Conservation (phyloP, 108 stramenopile genomes). For the Nitzschia palea region DNA sequence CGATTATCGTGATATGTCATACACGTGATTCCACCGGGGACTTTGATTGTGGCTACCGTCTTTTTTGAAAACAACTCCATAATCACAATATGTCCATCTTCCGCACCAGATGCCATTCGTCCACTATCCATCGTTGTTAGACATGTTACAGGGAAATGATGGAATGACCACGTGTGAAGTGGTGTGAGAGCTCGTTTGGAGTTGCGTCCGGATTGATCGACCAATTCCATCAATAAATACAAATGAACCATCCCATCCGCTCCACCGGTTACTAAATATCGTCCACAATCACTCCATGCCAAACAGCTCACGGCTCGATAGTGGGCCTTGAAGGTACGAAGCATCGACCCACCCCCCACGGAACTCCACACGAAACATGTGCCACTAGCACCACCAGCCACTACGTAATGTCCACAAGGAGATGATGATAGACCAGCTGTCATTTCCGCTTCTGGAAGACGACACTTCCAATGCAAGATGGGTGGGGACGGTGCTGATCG, state of each 20-base stretch:
- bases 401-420: constrained; percentile 67
- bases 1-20: constrained; percentile 34
- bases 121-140: constrained; percentile 41
- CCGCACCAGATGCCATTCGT: constrained; percentile 58
- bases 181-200: constrained; percentile 42
- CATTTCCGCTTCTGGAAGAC: constrained; percentile 66
- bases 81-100: constrained; percentile 65
- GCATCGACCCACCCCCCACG: constrained; percentile 49
- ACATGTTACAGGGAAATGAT: constrained; percentile 64
- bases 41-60: constrained; percentile 61
- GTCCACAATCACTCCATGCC: constrained; percentile 64
- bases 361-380: constrained; percentile 63
- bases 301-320: constrained; percentile 63
- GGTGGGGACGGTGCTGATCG: constrained; percentile 40
- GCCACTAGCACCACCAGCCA: constrained; percentile 64
- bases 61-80: constrained; percentile 60
- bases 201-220: constrained; percentile 15
- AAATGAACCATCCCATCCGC: constrained; percentile 84
- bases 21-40: constrained; percentile 55
- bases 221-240: constrained; percentile 64
- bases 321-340: constrained; percentile 70
- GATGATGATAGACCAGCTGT: constrained; percentile 46
- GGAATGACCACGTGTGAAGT: constrained; percentile 63
- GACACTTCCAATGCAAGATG: constrained; percentile 67
- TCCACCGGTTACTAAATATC: constrained; percentile 74